Base-by-base conservation (phyloP, 1,284 basidiomycete species). In the Dichomitus squalens region DNA sequence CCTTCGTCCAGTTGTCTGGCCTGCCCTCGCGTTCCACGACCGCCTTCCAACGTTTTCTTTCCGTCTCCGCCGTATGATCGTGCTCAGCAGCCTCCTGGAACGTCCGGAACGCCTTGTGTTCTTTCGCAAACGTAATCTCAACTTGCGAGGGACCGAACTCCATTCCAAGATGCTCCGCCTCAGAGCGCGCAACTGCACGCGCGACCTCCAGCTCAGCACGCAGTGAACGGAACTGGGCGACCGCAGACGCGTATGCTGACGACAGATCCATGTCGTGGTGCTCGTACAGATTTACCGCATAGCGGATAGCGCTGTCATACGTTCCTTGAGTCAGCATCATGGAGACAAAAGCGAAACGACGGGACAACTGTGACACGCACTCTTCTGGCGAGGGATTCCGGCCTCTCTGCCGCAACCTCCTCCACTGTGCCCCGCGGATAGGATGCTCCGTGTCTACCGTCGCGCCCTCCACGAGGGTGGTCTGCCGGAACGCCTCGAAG, bases 401-500 rank as follows among this genome's bases (percentile, higher is more conserved):
- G 20, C 90, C 89, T 55, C 91, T 79, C 73, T 98, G 94, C 58
- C 85, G 76, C 57, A 97, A 74, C 60, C 87, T 76, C 49, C 79
- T 88, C 94, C 95, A 97, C 16, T 76, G 72, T 51, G 69, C 66
- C 0, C 90, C 93, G 29, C 71, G 72, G 6, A 92, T 70, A 27
- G 81, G 78, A 64, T 88, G 83, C 49, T 82, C 75, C 23, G 79
- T 75, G 63, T 82, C 79, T 49, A 91, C 78, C 14, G 75, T 73
- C 34, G 75, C 81, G 41, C 79, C 79, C 76, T 99, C 96, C 0
- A 92, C 85, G 49, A 99, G 74, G 11, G 84, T 88, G 14, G 82
- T 79, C 2, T 94, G 88, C 39, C 95, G 82, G 72, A 96, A 91
- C 1, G 93, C 90, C 75, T 99, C 96, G 72, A 98, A 98, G 2